Percentiles rank a stretch among this genome's conserved stretches.
phyloP scores from a whole-genome alignment of 179 eudicot genomes.

The Spinacia oleracea region DNA sequence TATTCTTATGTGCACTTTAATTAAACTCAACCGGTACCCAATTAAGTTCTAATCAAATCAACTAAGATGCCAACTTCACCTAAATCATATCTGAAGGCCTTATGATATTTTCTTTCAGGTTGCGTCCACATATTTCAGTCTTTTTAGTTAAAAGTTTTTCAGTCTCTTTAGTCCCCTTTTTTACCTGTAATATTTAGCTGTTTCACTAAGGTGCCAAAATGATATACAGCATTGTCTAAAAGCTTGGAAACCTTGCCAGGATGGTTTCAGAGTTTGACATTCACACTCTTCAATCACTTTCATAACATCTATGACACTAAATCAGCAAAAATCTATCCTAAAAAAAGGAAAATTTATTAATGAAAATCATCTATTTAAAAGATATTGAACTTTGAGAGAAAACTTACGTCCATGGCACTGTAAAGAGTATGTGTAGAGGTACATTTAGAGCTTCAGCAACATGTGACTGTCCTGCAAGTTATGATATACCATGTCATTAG shows the following conservation, averaged over 20 bases:
- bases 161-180: not conserved
- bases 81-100: not conserved
- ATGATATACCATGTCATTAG: conserved; percentile 12
- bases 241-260: not conserved
- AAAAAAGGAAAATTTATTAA: not conserved
- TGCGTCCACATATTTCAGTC: not conserved
- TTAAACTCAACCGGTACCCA: not conserved
- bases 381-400: not conserved
- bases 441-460: conserved; percentile 87
- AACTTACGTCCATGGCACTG: conserved; percentile 88
- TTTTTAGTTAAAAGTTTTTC: not conserved
- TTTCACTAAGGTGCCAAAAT: not conserved
- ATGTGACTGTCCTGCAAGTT: conserved; percentile 65
- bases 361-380: not conserved
- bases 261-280: not conserved
- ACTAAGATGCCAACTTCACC: not conserved
- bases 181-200: not conserved
- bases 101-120: not conserved
- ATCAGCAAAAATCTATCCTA: not conserved
- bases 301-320: not conserved
- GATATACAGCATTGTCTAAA: not conserved
- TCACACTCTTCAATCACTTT: not conserved
- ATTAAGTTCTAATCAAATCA: not conserved
- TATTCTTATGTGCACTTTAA: not conserved
- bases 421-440: conserved; percentile 84